phyloP scores from a whole-genome alignment of 306 rosid genomes.

The Castanea mollissima region DNA sequence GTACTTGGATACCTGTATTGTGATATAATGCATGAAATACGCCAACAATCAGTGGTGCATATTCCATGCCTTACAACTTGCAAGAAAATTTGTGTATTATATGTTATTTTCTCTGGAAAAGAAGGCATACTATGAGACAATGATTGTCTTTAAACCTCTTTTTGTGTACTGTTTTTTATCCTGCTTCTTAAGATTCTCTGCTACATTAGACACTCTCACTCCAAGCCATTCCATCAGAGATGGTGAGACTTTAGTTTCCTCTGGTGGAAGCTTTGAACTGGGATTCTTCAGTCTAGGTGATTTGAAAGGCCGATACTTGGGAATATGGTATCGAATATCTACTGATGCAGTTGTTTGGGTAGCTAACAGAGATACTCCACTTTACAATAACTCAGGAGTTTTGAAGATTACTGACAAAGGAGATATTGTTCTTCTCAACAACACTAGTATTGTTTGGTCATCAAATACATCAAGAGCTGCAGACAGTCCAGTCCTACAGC shows the following conservation, averaged over 20 bases:
- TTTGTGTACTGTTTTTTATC: not conserved
- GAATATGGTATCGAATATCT: conserved; percentile 57
- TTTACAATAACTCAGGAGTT: conserved; percentile 28
- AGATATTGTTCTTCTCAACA: conserved; percentile 35
- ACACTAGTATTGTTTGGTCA: conserved; percentile 10
- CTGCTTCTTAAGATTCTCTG: not conserved
- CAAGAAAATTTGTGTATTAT: no score
- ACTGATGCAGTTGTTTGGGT: conserved; percentile 48
- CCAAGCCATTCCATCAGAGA: conserved; percentile 31
- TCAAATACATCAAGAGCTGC: not conserved
- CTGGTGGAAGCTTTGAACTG: conserved; percentile 38
- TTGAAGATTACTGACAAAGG: conserved; percentile 19
- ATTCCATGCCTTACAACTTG: no score
- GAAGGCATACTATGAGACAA: no score
- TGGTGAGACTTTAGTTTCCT: conserved; percentile 38
- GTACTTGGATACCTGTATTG: no score
- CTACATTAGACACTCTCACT: conserved; percentile 31
- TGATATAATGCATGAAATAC: no score
- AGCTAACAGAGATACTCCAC: conserved; percentile 42
- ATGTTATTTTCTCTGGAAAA: no score
- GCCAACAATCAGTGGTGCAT: no score
- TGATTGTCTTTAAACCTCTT: not conserved
- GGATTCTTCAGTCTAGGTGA: conserved; percentile 57
- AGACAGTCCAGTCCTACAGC: conserved; percentile 17
- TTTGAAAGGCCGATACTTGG: conserved; percentile 42